Base-by-base conservation (phyloP, 176 grass and related monocot species). In the Oryza longistaminata region DNA sequence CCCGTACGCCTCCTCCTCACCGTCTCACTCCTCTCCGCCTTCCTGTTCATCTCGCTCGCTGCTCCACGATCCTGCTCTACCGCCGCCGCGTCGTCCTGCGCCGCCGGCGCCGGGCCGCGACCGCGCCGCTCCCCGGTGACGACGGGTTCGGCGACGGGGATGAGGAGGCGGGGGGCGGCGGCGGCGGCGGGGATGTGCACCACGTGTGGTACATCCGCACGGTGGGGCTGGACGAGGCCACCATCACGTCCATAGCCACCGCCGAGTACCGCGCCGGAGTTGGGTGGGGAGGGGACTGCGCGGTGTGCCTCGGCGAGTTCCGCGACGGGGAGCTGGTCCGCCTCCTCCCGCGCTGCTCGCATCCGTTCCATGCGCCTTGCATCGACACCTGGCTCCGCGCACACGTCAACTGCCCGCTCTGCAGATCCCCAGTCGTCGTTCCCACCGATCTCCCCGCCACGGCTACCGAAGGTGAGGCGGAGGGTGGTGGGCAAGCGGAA, bases 341-440 rank as follows among this genome's bases (percentile, higher is more conserved):
- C 76, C 88, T 95, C 21, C 93, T 95, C 73, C 93, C 90, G 55
- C 91, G 89, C 82, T 95, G 93, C 73, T 73, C 80, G 9, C 93
- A 95, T 81, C 86, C 88, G 66, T 95, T 95, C 88, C 93, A 95
- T 48, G 76, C 89, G 4, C 58, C 83, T 50, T 95, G 93, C 86
- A 95, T 95, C 90, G 93, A 95, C 83, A 92, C 93, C 44, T 95
- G 93, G 93, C 93, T 95, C 66, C 88, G 93, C 12, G 83, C 83
- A 22, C 93, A 95, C 45, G 93, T 95, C 80, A 95, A 75, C 77
- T 95, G 93, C 73, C 93, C 93, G 12, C 39, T 95, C 22, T 95
- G 93, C 88, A 90, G 93, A 4, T 85, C 93, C 79, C 42, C 74
- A 24, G 82, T 90, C 48, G 86, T 79, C 24, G 85, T 70, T 19